Evolutionary conservation across 257 asterid genomes (phyloP).

Genomic region (Nicotiana tomentosiformis): DNA sequence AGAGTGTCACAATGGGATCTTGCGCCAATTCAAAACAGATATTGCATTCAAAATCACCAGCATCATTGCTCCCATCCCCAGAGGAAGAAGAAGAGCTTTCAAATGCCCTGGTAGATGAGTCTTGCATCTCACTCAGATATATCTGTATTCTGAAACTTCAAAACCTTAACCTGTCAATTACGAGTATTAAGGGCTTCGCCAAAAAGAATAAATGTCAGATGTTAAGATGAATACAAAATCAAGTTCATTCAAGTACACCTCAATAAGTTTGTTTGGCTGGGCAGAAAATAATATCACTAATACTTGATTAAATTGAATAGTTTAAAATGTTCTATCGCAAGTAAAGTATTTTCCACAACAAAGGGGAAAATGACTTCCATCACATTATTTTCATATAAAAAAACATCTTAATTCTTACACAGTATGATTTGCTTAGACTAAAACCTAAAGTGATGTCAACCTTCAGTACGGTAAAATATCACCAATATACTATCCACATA

Average conservation of each 20-base stretch:
- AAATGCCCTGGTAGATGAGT: slow-evolving; percentile 19
- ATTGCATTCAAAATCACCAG: slow-evolving; percentile 78
- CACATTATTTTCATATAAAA: neutral
- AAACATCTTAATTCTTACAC: neutral
- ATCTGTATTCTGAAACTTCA: slow-evolving; percentile 9
- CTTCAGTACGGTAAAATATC: neutral
- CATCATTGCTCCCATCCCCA: slow-evolving; percentile 37
- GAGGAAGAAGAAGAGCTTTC: slow-evolving; percentile 31
- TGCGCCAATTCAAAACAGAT: slow-evolving; percentile 86
- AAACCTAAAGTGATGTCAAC: neutral
- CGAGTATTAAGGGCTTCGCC: neutral
- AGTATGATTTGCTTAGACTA: neutral
- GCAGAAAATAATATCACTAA: neutral
- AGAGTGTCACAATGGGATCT: slow-evolving; percentile 84
- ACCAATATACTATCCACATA: neutral
- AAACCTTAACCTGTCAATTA: slow-evolving; percentile 1
- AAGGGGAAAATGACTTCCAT: neutral
- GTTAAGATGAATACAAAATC: neutral
- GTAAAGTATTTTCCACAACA: neutral
- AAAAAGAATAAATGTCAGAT: neutral
- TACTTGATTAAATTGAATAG: neutral
- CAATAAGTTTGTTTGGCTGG: neutral
- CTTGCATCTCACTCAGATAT: slow-evolving; percentile 30
- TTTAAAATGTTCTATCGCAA: neutral
- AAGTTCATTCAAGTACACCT: neutral